Conservation (phyloP, 1,284 basidiomycete genomes). For the Cerioporus squamosus region DNA sequence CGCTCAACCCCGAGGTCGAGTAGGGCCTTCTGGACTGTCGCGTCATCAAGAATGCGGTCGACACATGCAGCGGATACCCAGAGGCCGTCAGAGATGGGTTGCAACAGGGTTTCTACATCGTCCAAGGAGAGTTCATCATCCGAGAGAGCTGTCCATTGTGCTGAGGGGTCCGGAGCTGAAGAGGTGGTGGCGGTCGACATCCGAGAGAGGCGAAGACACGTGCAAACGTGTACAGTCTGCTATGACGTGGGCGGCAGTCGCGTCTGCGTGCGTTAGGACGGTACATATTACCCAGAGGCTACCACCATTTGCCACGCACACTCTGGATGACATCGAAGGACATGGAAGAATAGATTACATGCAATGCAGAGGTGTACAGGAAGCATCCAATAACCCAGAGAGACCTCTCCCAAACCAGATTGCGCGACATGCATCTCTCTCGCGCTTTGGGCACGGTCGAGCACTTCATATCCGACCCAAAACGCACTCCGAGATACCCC, state of each 20-base stretch:
- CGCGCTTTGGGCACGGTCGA: constrained; percentile 29
- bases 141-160: constrained; percentile 58
- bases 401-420: background rate
- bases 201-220: constrained; percentile 39
- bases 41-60: constrained; percentile 68
- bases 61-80: constrained; percentile 76
- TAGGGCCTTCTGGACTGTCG: constrained; percentile 56
- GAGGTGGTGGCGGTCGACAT: constrained; percentile 26
- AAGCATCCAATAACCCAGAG: constrained; percentile 7
- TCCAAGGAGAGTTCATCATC: constrained; percentile 60
- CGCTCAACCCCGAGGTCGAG: constrained; percentile 66
- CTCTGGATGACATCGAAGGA: background rate
- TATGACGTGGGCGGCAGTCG: constrained; percentile 28
- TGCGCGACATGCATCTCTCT: constrained; percentile 10
- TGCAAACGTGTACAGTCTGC: constrained; percentile 24
- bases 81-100: constrained; percentile 60
- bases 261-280: no score
- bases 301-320: no score
- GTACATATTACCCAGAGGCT: no score
- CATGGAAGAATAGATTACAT: background rate
- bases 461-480: constrained; percentile 37
- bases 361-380: background rate
- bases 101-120: constrained; percentile 53
- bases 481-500: background rate
- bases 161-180: constrained; percentile 15